These are phyloP conservation scores for Xylaria flabelliformis DNA, from an alignment of 495 filamentous ascomycete species.

Conservation along the genomic window DNA sequence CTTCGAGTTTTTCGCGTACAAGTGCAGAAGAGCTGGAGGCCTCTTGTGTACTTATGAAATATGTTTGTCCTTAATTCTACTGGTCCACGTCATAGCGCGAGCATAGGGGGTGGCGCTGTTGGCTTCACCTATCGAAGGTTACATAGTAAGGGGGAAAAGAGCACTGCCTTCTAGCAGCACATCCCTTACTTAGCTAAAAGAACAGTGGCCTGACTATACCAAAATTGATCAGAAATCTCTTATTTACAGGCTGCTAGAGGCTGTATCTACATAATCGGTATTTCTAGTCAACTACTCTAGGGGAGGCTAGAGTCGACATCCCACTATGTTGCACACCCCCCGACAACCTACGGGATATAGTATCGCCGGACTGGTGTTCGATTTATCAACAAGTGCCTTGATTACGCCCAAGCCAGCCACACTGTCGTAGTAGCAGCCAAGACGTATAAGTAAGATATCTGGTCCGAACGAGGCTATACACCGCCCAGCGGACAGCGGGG, in stretches of 20 bases:
- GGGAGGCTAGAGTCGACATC: not conserved
- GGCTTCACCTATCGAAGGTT: not conserved
- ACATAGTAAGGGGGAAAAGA: too few species aligned
- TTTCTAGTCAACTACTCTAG: not conserved
- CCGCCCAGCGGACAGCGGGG: not conserved
- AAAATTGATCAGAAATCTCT: not conserved
- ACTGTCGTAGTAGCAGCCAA: not conserved
- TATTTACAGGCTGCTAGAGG: not conserved
- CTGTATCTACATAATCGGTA: not conserved
- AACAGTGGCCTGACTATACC: not conserved
- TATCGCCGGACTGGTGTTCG: not conserved
- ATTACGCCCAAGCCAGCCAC: not conserved
- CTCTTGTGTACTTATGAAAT: constrained; percentile 7
- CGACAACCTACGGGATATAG: not conserved
- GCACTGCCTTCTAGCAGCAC: not conserved
- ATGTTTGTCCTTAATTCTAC: not conserved
- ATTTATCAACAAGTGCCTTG: not conserved
- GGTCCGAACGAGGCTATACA: not conserved
- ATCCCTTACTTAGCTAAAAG: not conserved
- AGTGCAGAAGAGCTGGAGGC: constrained; percentile 10
- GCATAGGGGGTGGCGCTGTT: constrained; percentile 22
- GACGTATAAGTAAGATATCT: not conserved
- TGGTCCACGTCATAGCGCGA: constrained; percentile 5
- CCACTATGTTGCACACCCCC: not conserved
- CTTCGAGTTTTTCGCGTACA: not conserved